Evolutionary conservation across 23 red algal species (phyloP).

Genomic region (Cyanidioschyzon merolae): DNA sequence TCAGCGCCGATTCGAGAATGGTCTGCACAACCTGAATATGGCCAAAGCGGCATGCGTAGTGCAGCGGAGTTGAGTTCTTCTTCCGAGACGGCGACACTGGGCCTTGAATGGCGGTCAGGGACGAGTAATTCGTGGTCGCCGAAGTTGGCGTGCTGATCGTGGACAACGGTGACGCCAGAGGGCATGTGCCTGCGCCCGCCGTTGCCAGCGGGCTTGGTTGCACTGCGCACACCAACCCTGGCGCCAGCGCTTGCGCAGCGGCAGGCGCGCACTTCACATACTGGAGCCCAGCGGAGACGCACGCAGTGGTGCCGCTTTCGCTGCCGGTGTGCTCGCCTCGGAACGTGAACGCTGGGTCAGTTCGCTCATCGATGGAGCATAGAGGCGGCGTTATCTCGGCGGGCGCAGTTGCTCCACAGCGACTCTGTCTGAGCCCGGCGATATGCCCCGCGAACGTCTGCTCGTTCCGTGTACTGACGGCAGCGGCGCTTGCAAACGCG

Average conservation of each 20-base stretch:
- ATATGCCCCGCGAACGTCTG: too few relatives aligned
- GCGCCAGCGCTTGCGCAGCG: neutral
- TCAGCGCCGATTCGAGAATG: neutral
- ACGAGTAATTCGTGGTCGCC: slow-evolving; percentile 13
- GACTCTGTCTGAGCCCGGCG: too few relatives aligned
- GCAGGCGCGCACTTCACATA: too few relatives aligned
- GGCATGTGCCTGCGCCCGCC: neutral
- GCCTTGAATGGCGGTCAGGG: slow-evolving; percentile 5
- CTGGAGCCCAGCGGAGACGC: too few relatives aligned
- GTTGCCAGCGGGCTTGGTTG: neutral
- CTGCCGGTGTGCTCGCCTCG: too few relatives aligned
- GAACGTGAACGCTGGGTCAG: too few relatives aligned
- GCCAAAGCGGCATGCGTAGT: slow-evolving; percentile 8
- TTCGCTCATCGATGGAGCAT: too few relatives aligned
- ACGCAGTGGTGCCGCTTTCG: too few relatives aligned
- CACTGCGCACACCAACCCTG: neutral
- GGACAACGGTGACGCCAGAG: neutral
- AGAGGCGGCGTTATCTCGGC: too few relatives aligned
- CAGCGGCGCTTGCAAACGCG: too few relatives aligned
- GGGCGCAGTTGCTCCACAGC: too few relatives aligned
- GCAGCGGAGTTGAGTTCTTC: slow-evolving; percentile 11
- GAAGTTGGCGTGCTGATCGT: neutral
- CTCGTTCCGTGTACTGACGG: too few relatives aligned
- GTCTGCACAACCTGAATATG: slow-evolving; percentile 10
- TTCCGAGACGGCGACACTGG: slow-evolving; percentile 10